Base-by-base conservation (phyloP, 2,329 filamentous ascomycete species). In the Sporothrix pallida region DNA sequence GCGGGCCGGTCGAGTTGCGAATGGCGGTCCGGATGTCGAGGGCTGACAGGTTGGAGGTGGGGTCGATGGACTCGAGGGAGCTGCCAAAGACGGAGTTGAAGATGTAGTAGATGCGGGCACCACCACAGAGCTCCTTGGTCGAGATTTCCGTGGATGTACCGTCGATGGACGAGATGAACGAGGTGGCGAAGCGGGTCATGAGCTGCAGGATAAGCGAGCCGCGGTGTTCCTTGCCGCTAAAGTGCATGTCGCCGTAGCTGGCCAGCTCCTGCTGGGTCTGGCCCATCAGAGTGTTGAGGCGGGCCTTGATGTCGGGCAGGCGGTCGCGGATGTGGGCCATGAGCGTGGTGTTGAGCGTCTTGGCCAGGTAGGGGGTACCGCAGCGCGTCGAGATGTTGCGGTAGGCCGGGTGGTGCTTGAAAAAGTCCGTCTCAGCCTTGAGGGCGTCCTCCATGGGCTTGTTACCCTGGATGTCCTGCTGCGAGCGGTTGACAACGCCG, bases 61-160 rank as follows among this genome's bases (percentile, higher is more conserved):
- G 96, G 78, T 99, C 95, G 78, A 99, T 97, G 26, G 94, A 93
- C 81, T 99, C 96, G 70, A 99, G 86, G 23, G 95, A 97, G 83
- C 95, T 98, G 74, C 96, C 96, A 82, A 98, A 99, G 60, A 98
- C 95, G 5, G 95, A 97, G 84, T 98, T 98, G 87, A 98, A 98
- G 78, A 98, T 98, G 84, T 98, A 98, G 85, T 98, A 98, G 80
- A 98, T 98, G 74, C 95, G 90, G 65, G 95, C 95, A 80, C 95
- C 95, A 80, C 95, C 95, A 79, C 95, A 97, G 12, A 98, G 89
- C 83, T 98, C 96, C 83, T 99, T 98, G 52, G 96, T 99, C 20
- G 96, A 98, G 75, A 99, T 99, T 81, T 99, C 95, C 15, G 95
- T 97, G 5, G 95, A 98, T 8, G 96, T 99, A 86, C 96, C 96